Conservation (phyloP, 2,329 filamentous ascomycete genomes). For the Macrophomina pseudophaseolina region DNA sequence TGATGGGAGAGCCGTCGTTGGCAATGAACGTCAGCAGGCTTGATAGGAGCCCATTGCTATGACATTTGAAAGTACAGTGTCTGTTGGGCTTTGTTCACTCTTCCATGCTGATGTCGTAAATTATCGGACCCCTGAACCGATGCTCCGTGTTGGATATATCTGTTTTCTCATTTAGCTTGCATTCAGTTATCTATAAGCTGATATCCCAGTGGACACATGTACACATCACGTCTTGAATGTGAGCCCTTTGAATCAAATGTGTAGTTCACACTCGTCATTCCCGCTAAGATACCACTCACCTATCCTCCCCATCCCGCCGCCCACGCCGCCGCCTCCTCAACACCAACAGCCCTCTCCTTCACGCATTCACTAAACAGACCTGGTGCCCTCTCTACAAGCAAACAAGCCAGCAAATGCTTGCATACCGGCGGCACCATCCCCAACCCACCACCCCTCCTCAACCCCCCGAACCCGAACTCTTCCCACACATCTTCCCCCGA, state of each 20-base stretch:
- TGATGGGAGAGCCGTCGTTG: too few relatives aligned
- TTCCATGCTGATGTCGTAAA: too few relatives aligned
- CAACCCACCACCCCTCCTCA: slow-evolving; percentile 41
- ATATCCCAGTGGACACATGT: too few relatives aligned
- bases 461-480: slow-evolving; percentile 56
- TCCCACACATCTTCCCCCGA: background rate
- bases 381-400: slow-evolving; percentile 71
- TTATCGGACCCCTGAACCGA: too few relatives aligned
- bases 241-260: background rate
- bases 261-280: background rate
- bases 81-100: too few relatives aligned
- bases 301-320: slow-evolving; percentile 53
- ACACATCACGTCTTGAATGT: background rate
- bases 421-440: slow-evolving; percentile 65
- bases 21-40: too few relatives aligned
- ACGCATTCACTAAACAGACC: slow-evolving; percentile 62
- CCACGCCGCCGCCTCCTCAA: slow-evolving; percentile 76
- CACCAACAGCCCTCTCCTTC: slow-evolving; percentile 59
- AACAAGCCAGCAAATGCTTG: slow-evolving; percentile 87
- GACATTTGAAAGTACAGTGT: too few relatives aligned
- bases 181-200: too few relatives aligned
- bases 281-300: background rate
- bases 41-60: too few relatives aligned
- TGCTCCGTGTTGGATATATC: too few relatives aligned
- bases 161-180: too few relatives aligned